Base-by-base conservation (phyloP, 306 rosid genomes). In the Glycine tomentella region DNA sequence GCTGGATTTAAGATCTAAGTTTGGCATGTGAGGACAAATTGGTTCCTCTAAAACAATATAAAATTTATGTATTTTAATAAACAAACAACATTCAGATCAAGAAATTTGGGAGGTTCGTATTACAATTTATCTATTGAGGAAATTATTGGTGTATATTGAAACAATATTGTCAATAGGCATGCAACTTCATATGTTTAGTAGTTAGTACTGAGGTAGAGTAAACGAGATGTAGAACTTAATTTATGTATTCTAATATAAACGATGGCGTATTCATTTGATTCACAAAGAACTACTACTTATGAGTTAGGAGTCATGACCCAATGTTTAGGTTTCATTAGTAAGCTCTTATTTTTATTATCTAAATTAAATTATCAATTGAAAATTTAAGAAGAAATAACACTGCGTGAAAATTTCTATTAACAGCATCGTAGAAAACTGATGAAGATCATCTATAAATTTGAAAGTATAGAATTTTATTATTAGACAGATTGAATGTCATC, bases 41-140 rank as follows among this genome's bases (percentile, higher is more conserved):
- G 40, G 92, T 87, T 70, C 90, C 91, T 25, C 80, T 52, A 80
- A 48, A 80, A 25, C 31, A 25, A 2, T 25, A 25, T 25, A 25
- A 25, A 25, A 25, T 25, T 25, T 25, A 25, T 25, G 38, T 34
- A 34, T 34, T 34, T 3, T 34, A 34, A 34, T 34, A 34, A 3
- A 34, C 2, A 34, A 82, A 53, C 87, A 88, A 78, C 86, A 90
- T 63, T 81, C 81, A 7, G 88, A 85, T 62, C 87, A 69, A 48
- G 89, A 87, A 84, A 82, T 90, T 45, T 84, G 88, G 92, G 52
- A 48, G 52, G 52, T 48, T 48, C 44, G 44, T 38, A 38, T 38
- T 38, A 38, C 0, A 38, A 38, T 4, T 38, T 38, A 38, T 38
- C 44, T 38, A 38, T 7, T 38, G 44, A 38, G 5, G 44, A 38